Base-by-base conservation (phyloP, 441 rosid genomes). In the Theobroma grandiflorum region DNA sequence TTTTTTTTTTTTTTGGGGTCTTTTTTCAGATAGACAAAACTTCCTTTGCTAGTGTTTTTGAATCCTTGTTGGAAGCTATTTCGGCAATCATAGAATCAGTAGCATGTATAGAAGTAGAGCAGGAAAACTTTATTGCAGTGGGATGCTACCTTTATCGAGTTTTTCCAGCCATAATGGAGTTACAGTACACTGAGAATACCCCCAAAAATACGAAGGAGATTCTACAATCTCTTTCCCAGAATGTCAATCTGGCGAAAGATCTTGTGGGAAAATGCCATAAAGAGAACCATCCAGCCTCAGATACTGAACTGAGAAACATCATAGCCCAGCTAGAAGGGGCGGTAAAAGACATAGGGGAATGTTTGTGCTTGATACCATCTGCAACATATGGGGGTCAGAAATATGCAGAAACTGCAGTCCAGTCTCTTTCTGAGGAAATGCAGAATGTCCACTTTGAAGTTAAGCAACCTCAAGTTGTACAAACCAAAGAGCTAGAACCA, bases 61-160 rank as follows among this genome's bases (percentile, higher is more conserved):
- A 82, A 82, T 81, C 90, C 22, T 82, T 91, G 88, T 58, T 90
- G 85, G 79, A 26, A 69, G 91, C 90, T 43, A 90, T 91, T 80
- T 89, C 93, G 12, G 90, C 84, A 82, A 76, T 93, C 52, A 84
- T 86, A 72, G 85, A 75, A 83, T 87, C 87, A 31, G 76, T 87
- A 82, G 84, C 63, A 76, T 72, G 82, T 47, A 77, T 84, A 66
- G 87, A 82, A 62, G 55, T 80, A 74, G 89, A 89, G 84, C 68
- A 80, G 71, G 93, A 89, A 77, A 85, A 26, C 45, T 87, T 95
- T 35, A 70, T 80, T 20, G 87, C 90, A 67, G 78, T 85, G 11
- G 94, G 95, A 37, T 88, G 95, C 85, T 94, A 90, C 82, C 62
- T 94, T 18, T 91, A 91, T 83, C 89, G 97, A 76, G 87, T 87